phyloP scores from a whole-genome alignment of 2,329 filamentous ascomycete genomes.

The Hymenoscyphus repandus region DNA sequence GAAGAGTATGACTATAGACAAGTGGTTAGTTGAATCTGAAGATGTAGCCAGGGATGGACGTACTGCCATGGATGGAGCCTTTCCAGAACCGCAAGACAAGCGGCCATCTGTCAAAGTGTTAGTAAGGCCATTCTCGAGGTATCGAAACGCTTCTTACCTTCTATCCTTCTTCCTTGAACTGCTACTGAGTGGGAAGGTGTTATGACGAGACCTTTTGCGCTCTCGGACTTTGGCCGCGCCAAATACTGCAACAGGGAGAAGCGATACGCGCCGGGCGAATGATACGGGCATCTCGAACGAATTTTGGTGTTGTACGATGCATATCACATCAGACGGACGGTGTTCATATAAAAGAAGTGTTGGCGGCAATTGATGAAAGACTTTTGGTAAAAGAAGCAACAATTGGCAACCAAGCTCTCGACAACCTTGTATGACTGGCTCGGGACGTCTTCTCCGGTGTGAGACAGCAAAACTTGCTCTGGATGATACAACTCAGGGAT shows the following conservation, averaged over 20 bases:
- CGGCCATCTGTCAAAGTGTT: constrained; percentile 45
- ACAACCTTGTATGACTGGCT: constrained; percentile 12
- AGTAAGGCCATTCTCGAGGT: background rate
- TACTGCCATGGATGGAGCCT: constrained; percentile 51
- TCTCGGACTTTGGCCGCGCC: constrained; percentile 11
- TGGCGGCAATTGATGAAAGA: background rate
- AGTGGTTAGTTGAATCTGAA: background rate
- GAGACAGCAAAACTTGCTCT: background rate
- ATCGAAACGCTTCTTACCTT: constrained; percentile 14
- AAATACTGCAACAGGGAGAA: constrained; percentile 19
- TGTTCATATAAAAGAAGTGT: constrained; percentile 1
- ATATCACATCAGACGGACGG: constrained; percentile 6
- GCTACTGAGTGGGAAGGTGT: constrained; percentile 25
- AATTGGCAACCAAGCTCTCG: background rate
- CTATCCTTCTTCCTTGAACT: constrained; percentile 28
- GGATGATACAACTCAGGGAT: background rate
- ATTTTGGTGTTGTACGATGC: background rate
- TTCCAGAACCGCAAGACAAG: constrained; percentile 60
- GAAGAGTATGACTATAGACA: constrained; percentile 43
- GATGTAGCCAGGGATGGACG: background rate
- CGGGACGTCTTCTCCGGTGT: background rate
- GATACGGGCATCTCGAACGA: constrained; percentile 19
- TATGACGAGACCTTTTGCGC: constrained; percentile 7
- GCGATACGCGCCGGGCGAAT: constrained; percentile 18
- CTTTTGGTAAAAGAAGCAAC: background rate